Conservation (phyloP, 805 yeast species). For the Brettanomyces anomalus region DNA sequence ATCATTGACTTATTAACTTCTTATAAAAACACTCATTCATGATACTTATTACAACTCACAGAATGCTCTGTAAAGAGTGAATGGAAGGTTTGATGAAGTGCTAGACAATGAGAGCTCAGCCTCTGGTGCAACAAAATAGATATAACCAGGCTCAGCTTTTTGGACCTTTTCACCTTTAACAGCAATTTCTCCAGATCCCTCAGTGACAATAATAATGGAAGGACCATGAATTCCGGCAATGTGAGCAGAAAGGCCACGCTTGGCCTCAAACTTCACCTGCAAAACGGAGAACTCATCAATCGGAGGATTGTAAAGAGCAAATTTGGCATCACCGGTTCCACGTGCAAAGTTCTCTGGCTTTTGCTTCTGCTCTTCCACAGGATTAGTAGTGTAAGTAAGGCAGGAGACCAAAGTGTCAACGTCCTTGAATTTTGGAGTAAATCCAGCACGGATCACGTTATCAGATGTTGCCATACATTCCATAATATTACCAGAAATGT, state of each 20-base stretch:
- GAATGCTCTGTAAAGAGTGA: conserved; percentile 86
- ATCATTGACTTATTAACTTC: too few relatives aligned
- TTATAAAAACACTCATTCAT: too few relatives aligned
- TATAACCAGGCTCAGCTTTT: conserved; percentile 61
- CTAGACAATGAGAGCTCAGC: conserved; percentile 54
- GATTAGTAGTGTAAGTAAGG: conserved; percentile 83
- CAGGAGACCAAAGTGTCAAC: conserved; percentile 80
- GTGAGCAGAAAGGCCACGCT: conserved; percentile 38
- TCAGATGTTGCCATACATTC: conserved; percentile 99
- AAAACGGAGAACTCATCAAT: conserved; percentile 94
- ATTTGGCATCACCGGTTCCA: conserved; percentile 58
- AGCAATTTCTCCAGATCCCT: conserved; percentile 59
- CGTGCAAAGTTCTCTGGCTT: conserved; percentile 47
- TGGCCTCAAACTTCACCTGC: conserved; percentile 55
- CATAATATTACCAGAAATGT: conserved; percentile 92
- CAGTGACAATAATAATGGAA: conserved; percentile 74
- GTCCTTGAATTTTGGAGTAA: conserved; percentile 98
- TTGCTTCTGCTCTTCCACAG: conserved; percentile 93
- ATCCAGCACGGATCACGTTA: conserved; percentile 96
- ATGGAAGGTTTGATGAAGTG: conserved; percentile 32
- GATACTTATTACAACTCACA: conserved; percentile 44
- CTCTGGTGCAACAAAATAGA: conserved; percentile 78
- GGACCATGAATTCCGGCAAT: conserved; percentile 74
- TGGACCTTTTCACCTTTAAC: conserved; percentile 33
- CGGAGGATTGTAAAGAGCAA: conserved; percentile 84